Percentiles rank a stretch among this genome's conserved stretches.
Evolutionary conservation across 1,284 basidiomycete genomes (phyloP).

Genomic region (Trichosporon sp.): DNA sequence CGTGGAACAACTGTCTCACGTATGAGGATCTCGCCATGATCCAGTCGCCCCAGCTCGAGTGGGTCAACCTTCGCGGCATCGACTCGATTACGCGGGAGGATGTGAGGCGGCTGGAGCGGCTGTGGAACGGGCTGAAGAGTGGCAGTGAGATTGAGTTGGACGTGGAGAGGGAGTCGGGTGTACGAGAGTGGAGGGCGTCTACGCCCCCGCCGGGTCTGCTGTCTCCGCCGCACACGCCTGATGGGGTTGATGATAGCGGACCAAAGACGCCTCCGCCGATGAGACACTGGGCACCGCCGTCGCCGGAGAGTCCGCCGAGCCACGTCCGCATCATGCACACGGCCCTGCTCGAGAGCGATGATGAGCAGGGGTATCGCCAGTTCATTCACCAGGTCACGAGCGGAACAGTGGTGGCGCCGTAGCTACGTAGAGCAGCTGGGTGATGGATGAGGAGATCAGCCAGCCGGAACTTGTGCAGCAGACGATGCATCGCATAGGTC

Average conservation of each 20-base stretch:
- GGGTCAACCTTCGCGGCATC: slow-evolving; percentile 35
- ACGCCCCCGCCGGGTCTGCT: not conserved
- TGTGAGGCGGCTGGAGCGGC: slow-evolving; percentile 28
- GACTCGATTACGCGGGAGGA: slow-evolving; percentile 37
- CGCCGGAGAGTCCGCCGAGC: slow-evolving; percentile 1
- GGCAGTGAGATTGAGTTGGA: not conserved
- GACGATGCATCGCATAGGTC: too few species aligned
- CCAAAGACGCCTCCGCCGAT: not conserved
- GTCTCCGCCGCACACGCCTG: not conserved
- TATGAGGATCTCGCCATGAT: not conserved
- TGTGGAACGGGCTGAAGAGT: slow-evolving; percentile 29
- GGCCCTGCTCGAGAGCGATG: slow-evolving; percentile 40
- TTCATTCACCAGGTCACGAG: slow-evolving; percentile 39
- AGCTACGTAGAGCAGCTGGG: not conserved
- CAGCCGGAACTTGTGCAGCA: too few species aligned
- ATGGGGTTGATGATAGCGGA: not conserved
- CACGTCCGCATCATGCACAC: slow-evolving; percentile 27
- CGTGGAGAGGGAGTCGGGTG: not conserved
- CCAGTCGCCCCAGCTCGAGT: slow-evolving; percentile 20
- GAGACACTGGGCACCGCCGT: slow-evolving; percentile 7
- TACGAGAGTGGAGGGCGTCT: not conserved
- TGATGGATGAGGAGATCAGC: too few species aligned
- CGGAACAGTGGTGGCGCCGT: slow-evolving; percentile 12
- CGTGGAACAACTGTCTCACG: slow-evolving; percentile 28
- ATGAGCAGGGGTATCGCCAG: slow-evolving; percentile 39